phyloP scores from a whole-genome alignment of 2,329 filamentous ascomycete species.

The Paecilomyces formosus region DNA sequence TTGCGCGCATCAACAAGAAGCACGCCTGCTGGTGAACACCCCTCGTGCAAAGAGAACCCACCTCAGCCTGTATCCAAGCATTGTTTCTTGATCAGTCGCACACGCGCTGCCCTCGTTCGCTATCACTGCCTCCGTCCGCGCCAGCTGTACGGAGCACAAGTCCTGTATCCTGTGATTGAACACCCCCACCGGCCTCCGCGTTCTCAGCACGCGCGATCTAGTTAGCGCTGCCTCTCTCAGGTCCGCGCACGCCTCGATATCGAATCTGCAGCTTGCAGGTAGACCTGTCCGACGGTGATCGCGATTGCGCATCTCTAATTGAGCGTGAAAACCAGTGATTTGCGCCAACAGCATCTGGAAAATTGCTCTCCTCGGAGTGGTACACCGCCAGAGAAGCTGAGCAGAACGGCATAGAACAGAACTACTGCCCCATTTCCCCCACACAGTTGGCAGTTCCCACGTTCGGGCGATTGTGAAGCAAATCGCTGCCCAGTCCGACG shows the following conservation, averaged over 20 bases:
- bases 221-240: conserved; percentile 8
- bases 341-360: conserved; percentile 11
- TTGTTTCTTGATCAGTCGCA: background rate
- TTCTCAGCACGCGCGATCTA: background rate
- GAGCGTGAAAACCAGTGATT: conserved; percentile 4
- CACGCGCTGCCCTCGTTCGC: background rate
- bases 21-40: background rate
- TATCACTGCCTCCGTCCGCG: background rate
- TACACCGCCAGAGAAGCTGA: conserved; percentile 15
- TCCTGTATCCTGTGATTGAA: background rate
- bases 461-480: conserved; percentile 28
- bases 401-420: conserved; percentile 15
- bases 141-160: background rate
- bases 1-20: conserved; percentile 11
- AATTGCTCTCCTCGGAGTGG: conserved; percentile 7
- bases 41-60: background rate
- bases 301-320: conserved; percentile 2
- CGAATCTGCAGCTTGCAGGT: conserved; percentile 9
- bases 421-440: conserved; percentile 22
- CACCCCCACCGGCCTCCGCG: background rate
- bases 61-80: background rate
- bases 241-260: conserved; percentile 18
- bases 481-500: conserved; percentile 31
- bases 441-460: conserved; percentile 15
- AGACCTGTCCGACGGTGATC: conserved; percentile 7